These are phyloP conservation scores for Candida chauliodis DNA, from an alignment of 805 yeast genomes.

Conservation along the genomic window DNA sequence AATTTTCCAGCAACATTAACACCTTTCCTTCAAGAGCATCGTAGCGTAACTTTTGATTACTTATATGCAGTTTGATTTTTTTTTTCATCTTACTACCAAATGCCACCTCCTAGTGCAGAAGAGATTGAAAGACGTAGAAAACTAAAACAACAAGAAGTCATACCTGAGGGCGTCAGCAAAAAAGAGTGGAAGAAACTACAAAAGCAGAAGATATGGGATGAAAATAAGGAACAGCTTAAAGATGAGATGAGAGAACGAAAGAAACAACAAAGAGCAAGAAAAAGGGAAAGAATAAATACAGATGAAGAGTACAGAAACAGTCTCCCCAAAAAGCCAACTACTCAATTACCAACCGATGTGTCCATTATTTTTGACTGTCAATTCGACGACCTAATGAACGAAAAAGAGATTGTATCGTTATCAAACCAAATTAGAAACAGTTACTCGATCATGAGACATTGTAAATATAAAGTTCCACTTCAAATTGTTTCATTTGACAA, in stretches of 20 bases:
- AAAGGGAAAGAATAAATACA: conserved; percentile 18
- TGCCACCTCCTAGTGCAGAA: conserved; percentile 12
- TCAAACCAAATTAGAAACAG: conserved; percentile 78
- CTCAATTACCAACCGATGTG: conserved; percentile 49
- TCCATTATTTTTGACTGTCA: conserved; percentile 78
- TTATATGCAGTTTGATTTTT: not conserved
- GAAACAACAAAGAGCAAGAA: conserved; percentile 30
- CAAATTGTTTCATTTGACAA: conserved; percentile 64
- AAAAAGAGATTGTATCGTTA: conserved; percentile 64
- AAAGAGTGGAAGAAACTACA: conserved; percentile 77
- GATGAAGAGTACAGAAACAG: conserved; percentile 30
- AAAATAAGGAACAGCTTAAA: conserved; percentile 57
- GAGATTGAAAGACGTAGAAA: conserved; percentile 12
- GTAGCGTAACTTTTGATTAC: too few relatives aligned
- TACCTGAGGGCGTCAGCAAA: conserved; percentile 88
- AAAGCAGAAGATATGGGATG: conserved; percentile 57
- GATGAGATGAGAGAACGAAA: conserved; percentile 54
- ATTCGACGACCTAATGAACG: conserved; percentile 86
- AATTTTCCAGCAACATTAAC: too few relatives aligned
- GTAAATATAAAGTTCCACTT: conserved; percentile 55
- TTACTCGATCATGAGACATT: conserved; percentile 72
- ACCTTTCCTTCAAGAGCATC: not conserved
- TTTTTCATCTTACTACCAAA: too few relatives aligned
- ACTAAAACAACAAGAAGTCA: conserved; percentile 7
- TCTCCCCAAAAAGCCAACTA: conserved; percentile 23